Conservation (phyloP, 1,284 basidiomycete species). For the Cryptococcus depauperatus region DNA sequence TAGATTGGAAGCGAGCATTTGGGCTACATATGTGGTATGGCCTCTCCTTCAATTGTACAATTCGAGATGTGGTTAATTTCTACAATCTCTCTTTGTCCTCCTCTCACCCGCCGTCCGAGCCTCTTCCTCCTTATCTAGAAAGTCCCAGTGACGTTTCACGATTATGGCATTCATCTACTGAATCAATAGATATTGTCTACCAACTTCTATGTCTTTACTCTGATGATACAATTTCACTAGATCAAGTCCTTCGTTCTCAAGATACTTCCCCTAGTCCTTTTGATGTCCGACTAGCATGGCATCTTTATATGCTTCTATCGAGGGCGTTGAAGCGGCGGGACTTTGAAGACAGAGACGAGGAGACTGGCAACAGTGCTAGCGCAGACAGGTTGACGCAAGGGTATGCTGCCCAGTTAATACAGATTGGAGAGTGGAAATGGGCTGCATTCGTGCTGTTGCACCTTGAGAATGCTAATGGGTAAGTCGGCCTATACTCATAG, state of each 20-base stretch:
- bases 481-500: constrained; percentile 41
- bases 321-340: constrained; percentile 73
- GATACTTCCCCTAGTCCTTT: constrained; percentile 67
- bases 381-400: constrained; percentile 74
- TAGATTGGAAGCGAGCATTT: constrained; percentile 94
- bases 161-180: constrained; percentile 38
- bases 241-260: constrained; percentile 53
- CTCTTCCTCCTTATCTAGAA: constrained; percentile 63
- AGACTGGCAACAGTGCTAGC: constrained; percentile 63
- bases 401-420: constrained; percentile 83
- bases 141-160: constrained; percentile 23
- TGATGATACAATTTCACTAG: constrained; percentile 49
- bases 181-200: constrained; percentile 63
- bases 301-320: constrained; percentile 80
- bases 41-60: constrained; percentile 61
- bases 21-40: constrained; percentile 89
- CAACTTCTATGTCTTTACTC: constrained; percentile 71
- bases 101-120: constrained; percentile 49
- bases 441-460: constrained; percentile 85
- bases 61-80: constrained; percentile 60
- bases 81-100: constrained; percentile 55
- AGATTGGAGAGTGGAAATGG: constrained; percentile 70
- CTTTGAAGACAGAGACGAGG: constrained; percentile 66
- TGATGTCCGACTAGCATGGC: constrained; percentile 84
- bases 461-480: constrained; percentile 71